A percentile compares a stretch with the other conserved stretches of the same genome.
phyloP scores from a whole-genome alignment of 805 yeast species.

The Candida succiphila region DNA sequence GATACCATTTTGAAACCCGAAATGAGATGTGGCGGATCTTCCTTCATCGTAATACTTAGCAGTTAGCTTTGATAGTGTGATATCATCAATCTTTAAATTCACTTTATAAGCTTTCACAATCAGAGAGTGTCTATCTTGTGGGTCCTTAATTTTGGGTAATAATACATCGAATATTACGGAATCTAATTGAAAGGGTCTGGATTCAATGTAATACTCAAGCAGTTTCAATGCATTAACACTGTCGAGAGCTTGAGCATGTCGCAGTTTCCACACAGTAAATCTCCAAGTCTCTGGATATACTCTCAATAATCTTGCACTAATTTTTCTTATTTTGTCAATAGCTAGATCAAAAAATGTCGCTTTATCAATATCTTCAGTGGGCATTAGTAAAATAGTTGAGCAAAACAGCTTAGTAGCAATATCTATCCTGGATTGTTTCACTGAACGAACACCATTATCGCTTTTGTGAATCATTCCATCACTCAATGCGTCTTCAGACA shows the following conservation, averaged over 20 bases:
- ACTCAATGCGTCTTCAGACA: too few species aligned
- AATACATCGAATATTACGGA: slow-evolving; percentile 15
- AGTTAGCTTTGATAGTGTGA: slow-evolving; percentile 14
- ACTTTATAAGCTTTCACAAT: slow-evolving; percentile 3
- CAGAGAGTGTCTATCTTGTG: slow-evolving; percentile 5
- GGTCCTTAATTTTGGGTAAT: slow-evolving; percentile 9
- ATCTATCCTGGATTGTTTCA: slow-evolving; percentile 14
- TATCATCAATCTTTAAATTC: slow-evolving; percentile 14
- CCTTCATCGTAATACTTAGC: slow-evolving; percentile 16
- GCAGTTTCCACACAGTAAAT: slow-evolving; percentile 16
- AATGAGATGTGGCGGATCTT: too few species aligned
- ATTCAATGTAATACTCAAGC: slow-evolving; percentile 9
- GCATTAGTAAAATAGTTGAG: slow-evolving; percentile 7
- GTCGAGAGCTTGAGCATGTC: slow-evolving; percentile 7
- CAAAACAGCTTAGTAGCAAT: slow-evolving; percentile 19
- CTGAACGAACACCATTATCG: too few species aligned
- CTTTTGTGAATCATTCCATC: too few species aligned
- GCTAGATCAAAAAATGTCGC: slow-evolving; percentile 10
- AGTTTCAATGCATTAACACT: slow-evolving; percentile 7
- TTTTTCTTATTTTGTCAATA: slow-evolving; percentile 5
- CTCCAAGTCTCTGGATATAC: slow-evolving; percentile 22
- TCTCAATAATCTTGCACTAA: slow-evolving; percentile 3
- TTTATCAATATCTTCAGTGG: not conserved
- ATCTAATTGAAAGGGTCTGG: not conserved
- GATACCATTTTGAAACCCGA: not conserved